Conservation (phyloP, 192 early-diverging fungal species). For the Gonapodya prolifera region DNA sequence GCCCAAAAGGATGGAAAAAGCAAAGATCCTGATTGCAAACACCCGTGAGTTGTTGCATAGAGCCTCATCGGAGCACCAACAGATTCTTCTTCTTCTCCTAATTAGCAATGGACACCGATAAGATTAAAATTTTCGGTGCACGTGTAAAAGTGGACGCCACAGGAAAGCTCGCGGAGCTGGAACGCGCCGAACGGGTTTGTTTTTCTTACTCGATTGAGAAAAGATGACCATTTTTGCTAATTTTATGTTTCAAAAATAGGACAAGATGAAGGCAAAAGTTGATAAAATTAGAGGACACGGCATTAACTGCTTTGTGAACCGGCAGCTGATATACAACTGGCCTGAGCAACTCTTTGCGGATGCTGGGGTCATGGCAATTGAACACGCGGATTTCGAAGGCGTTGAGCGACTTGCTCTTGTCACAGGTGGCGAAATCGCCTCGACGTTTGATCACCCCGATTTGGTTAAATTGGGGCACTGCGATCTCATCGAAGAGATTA, state of each 20-base stretch:
- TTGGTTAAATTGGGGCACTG: constrained; percentile 88
- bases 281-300: constrained; percentile 95
- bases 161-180: constrained; percentile 93
- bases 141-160: constrained; percentile 91
- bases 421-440: constrained; percentile 96
- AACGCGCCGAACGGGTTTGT: constrained; percentile 78
- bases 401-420: constrained; percentile 93
- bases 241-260: constrained; percentile 19
- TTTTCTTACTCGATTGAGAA: background rate
- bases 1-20: constrained; percentile 91
- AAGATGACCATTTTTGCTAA: background rate
- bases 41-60: constrained; percentile 52
- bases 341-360: constrained; percentile 99
- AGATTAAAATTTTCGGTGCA: constrained; percentile 99
- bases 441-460: constrained; percentile 97
- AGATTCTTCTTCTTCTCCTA: too few species aligned
- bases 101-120: constrained; percentile 99
- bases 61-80: too few species aligned
- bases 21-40: constrained; percentile 93
- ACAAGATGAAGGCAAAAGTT: constrained; percentile 99
- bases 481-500: constrained; percentile 93
- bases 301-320: constrained; percentile 99
- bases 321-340: constrained; percentile 99
- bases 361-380: constrained; percentile 87
- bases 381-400: constrained; percentile 98